These are phyloP conservation scores for Myriosclerotinia scirpicola DNA, from an alignment of 2,329 filamentous ascomycete species.

Conservation along the genomic window DNA sequence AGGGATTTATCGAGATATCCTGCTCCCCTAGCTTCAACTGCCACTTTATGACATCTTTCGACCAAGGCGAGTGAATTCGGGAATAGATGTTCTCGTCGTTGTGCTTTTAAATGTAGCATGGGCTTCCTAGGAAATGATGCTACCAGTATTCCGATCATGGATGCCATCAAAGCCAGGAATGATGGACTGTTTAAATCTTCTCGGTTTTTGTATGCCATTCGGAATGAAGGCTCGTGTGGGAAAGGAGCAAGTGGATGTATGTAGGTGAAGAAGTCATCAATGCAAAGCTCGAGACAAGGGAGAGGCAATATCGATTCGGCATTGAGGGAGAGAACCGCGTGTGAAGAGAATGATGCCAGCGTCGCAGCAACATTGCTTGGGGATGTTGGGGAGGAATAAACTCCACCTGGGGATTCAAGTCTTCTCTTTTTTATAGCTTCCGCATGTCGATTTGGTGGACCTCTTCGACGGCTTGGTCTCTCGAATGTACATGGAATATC, in stretches of 20 bases:
- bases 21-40: constrained; percentile 64
- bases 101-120: constrained; percentile 65
- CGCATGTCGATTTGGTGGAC: constrained; percentile 65
- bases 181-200: constrained; percentile 65
- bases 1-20: constrained; percentile 56
- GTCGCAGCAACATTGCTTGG: constrained; percentile 40
- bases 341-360: constrained; percentile 39
- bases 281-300: constrained; percentile 64
- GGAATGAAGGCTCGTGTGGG: constrained; percentile 76
- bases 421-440: constrained; percentile 65
- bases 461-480: constrained; percentile 60
- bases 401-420: constrained; percentile 39
- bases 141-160: constrained; percentile 73
- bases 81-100: constrained; percentile 63
- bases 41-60: constrained; percentile 68
- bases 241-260: constrained; percentile 76
- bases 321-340: constrained; percentile 46
- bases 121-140: constrained; percentile 74
- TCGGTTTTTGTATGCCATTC: constrained; percentile 64
- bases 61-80: constrained; percentile 69
- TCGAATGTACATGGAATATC: constrained; percentile 69
- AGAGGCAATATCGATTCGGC: constrained; percentile 71
- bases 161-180: constrained; percentile 69
- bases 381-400: constrained; percentile 37
- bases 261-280: constrained; percentile 83